Conservation (phyloP, 2,329 filamentous ascomycete species). For the Exophiala lecanii-corni region DNA sequence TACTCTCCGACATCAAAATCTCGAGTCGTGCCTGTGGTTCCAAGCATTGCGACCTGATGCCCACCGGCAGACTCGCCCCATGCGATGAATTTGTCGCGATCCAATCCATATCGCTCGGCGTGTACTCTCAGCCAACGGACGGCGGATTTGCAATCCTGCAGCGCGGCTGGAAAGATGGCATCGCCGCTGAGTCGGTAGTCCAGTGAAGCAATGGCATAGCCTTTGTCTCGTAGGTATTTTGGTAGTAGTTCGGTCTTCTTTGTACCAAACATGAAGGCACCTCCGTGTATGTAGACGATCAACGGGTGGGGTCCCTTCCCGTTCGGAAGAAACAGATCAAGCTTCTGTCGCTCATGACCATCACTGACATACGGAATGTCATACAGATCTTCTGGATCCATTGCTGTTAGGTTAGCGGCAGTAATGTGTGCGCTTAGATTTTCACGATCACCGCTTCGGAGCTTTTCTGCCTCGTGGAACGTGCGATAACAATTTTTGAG, state of each 20-base stretch:
- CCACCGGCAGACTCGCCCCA: slow-evolving; percentile 15
- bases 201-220: slow-evolving; percentile 12
- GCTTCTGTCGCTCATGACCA: slow-evolving; percentile 10
- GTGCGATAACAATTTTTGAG: too few species aligned
- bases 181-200: slow-evolving; percentile 16
- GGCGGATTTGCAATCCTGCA: slow-evolving; percentile 16
- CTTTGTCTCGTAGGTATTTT: slow-evolving; percentile 1
- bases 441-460: too few species aligned
- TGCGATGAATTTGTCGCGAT: slow-evolving; percentile 6
- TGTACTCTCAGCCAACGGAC: slow-evolving; percentile 12
- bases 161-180: slow-evolving; percentile 9
- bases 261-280: slow-evolving; percentile 7
- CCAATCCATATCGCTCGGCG: slow-evolving; percentile 6
- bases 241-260: slow-evolving; percentile 8
- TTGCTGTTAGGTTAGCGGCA: slow-evolving; percentile 4
- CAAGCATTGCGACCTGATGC: slow-evolving; percentile 9
- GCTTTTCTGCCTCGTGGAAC: too few species aligned
- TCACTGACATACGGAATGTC: too few species aligned
- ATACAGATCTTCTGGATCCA: too few species aligned
- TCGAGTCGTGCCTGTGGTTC: slow-evolving; percentile 4
- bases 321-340: slow-evolving; percentile 14
- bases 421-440: too few species aligned
- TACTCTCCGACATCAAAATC: slow-evolving; percentile 13
- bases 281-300: slow-evolving; percentile 16
- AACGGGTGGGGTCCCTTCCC: slow-evolving; percentile 4